These are phyloP conservation scores for Kondoa subrosea DNA, from an alignment of 768 basidiomycete genomes.

Conservation along the genomic window DNA sequence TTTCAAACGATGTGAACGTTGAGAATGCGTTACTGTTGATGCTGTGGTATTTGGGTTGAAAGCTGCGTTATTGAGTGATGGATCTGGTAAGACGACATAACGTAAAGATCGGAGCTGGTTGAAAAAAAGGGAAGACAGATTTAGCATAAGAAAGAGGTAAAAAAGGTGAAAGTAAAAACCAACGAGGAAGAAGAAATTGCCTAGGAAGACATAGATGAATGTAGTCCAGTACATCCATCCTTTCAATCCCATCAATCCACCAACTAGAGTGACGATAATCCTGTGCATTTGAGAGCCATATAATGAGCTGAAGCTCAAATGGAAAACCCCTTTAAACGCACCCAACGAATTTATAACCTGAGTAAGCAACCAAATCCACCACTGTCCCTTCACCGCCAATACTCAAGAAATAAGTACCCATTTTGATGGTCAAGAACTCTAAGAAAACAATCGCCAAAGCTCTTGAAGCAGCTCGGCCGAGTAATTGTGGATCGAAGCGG, in stretches of 20 bases:
- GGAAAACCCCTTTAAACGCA: constrained; percentile 34
- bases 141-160: not conserved
- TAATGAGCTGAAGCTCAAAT: not conserved
- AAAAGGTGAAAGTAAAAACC: constrained; percentile 29
- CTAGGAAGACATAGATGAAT: constrained; percentile 70
- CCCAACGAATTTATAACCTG: constrained; percentile 97
- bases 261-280: constrained; percentile 64
- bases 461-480: constrained; percentile 69
- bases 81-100: constrained; percentile 73
- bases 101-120: constrained; percentile 78
- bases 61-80: constrained; percentile 24
- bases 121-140: not conserved
- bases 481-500: constrained; percentile 71
- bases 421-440: constrained; percentile 74
- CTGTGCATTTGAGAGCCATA: constrained; percentile 34
- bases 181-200: constrained; percentile 87
- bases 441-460: constrained; percentile 67
- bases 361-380: constrained; percentile 73
- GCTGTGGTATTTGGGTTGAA: constrained; percentile 19
- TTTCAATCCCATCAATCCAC: constrained; percentile 48
- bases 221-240: constrained; percentile 49
- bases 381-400: constrained; percentile 54
- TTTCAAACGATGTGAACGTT: constrained; percentile 65
- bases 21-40: constrained; percentile 48
- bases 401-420: constrained; percentile 83